phyloP scores from a whole-genome alignment of 306 rosid species.

The Glycyrrhiza uralensis region DNA sequence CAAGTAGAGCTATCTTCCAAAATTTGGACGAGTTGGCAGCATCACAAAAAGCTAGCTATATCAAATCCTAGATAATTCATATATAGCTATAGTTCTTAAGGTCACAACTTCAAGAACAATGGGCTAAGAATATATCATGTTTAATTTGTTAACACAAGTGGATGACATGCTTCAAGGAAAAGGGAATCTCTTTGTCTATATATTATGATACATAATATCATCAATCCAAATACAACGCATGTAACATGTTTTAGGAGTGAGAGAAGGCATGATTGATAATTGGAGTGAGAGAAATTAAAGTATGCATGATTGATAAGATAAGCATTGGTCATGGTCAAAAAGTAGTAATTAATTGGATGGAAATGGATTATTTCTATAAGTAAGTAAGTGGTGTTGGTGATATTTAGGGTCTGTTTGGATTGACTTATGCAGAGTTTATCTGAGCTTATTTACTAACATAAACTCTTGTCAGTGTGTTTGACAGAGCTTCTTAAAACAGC shows the following conservation, averaged over 20 bases:
- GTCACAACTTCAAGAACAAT: neutral
- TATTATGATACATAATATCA: neutral
- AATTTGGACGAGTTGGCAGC: too few species aligned
- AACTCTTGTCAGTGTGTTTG: too few species aligned
- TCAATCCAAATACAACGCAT: conserved; percentile 14
- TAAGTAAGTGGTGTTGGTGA: neutral
- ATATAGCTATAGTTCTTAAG: neutral
- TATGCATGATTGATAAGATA: neutral
- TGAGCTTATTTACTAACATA: too few species aligned
- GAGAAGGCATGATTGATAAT: neutral
- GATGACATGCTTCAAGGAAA: conserved; percentile 2
- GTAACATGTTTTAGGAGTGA: conserved; percentile 20
- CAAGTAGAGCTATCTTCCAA: too few species aligned
- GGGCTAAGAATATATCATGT: neutral
- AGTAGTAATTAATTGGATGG: neutral
- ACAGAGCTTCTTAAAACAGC: too few species aligned
- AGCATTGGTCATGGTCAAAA: conserved; percentile 17
- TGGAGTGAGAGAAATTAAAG: neutral
- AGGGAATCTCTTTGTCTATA: conserved; percentile 5
- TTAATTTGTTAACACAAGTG: conserved; percentile 6
- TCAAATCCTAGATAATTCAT: neutral
- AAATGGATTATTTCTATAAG: neutral
- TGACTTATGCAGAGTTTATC: too few species aligned
- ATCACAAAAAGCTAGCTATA: too few species aligned
- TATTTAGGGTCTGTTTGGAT: too few species aligned